Conservation (phyloP, 352 stramenopile species). For the Peronospora farinosa region DNA sequence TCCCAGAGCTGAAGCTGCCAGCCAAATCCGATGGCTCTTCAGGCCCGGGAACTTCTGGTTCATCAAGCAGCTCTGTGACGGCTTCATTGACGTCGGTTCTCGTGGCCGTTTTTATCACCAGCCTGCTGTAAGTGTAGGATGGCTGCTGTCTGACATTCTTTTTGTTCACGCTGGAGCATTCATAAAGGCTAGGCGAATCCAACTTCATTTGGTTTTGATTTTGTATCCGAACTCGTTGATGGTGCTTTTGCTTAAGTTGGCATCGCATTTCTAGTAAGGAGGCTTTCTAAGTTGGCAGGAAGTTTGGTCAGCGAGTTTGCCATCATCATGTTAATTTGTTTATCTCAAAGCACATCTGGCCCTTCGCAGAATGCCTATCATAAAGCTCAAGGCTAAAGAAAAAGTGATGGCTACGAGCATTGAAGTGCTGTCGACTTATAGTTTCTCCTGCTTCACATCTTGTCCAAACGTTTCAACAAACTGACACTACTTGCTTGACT, state of each 20-base stretch:
- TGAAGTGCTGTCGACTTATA: too few relatives aligned
- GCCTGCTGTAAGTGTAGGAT: background rate
- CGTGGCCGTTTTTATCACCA: background rate
- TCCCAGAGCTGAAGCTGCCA: slow-evolving; percentile 37
- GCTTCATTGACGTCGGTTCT: slow-evolving; percentile 2
- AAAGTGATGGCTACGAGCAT: too few relatives aligned
- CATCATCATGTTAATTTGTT: too few relatives aligned
- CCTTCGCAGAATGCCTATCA: too few relatives aligned
- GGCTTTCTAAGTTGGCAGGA: too few relatives aligned
- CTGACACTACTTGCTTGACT: slow-evolving; percentile 42
- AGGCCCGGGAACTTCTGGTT: slow-evolving; percentile 3
- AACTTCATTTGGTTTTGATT: too few relatives aligned
- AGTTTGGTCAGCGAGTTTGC: too few relatives aligned
- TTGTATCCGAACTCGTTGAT: background rate
- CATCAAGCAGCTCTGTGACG: slow-evolving; percentile 14
- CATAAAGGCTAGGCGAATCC: background rate
- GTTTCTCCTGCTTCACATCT: too few relatives aligned
- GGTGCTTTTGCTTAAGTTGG: background rate
- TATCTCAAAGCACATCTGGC: too few relatives aligned
- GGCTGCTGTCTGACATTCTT: background rate
- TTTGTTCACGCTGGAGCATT: background rate
- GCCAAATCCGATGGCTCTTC: slow-evolving; percentile 11
- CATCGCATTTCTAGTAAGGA: too few relatives aligned
- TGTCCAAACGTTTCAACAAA: slow-evolving; percentile 57
- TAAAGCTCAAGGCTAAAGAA: too few relatives aligned